Percentiles rank a stretch among this genome's conserved stretches.
These are phyloP conservation scores for Cardamine resedifolia DNA, from an alignment of 345 rosid genomes.

Conservation along the genomic window DNA sequence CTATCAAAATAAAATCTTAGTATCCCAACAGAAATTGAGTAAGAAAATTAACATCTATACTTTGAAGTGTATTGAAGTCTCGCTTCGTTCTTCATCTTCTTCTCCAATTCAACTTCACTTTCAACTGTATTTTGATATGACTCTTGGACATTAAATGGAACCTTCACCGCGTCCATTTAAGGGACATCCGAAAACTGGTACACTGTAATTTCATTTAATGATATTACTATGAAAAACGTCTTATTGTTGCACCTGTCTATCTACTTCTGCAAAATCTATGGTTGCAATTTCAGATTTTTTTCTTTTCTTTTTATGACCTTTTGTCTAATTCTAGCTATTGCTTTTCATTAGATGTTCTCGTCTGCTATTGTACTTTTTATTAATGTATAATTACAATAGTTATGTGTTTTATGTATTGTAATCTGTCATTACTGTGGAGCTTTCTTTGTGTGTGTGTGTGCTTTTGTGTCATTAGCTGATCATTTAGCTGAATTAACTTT, in stretches of 20 bases:
- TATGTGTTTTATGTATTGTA: neutral
- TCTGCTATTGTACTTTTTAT: neutral
- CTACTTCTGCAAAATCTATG: constrained; percentile 22
- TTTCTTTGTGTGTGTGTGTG: neutral
- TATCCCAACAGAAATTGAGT: neutral
- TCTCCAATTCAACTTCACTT: constrained; percentile 22
- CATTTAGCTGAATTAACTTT: neutral
- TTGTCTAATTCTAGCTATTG: constrained; percentile 1
- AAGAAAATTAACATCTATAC: neutral
- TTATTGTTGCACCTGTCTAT: constrained; percentile 36
- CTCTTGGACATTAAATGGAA: constrained; percentile 31
- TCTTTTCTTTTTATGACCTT: neutral
- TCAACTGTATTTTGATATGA: constrained; percentile 23
- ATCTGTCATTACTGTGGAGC: neutral
- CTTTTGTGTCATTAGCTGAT: neutral
- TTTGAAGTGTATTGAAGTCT: constrained; percentile 12
- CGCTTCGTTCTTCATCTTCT: constrained; percentile 9
- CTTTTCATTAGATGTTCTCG: neutral
- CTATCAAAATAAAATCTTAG: neutral
- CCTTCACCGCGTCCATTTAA: constrained; percentile 39
- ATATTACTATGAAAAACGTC: constrained; percentile 29
- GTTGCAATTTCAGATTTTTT: constrained; percentile 7
- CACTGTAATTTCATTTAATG: constrained; percentile 29
- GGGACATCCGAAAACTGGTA: constrained; percentile 35
- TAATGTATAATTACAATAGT: neutral